Evolutionary conservation across 768 basidiomycete genomes (phyloP).

Genomic region (Tylopilus rubrobrunneus): DNA sequence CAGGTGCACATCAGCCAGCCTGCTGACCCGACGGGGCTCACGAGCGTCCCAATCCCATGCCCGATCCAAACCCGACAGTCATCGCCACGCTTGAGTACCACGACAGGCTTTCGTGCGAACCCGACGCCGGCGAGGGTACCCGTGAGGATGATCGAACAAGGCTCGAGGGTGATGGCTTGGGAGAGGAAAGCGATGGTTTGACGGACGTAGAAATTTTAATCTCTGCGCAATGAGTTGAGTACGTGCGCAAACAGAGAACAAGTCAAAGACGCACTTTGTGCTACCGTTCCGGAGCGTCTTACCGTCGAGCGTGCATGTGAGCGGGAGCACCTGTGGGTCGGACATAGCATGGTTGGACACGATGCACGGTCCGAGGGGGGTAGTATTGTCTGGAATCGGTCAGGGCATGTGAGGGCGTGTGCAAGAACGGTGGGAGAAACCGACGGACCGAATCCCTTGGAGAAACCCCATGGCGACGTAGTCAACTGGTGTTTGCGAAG

Average conservation of each 20-base stretch:
- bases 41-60: conserved; percentile 71
- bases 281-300: conserved; percentile 68
- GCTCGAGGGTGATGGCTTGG: conserved; percentile 78
- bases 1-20: conserved; percentile 78
- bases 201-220: conserved; percentile 77
- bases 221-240: conserved; percentile 36
- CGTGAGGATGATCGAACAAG: conserved; percentile 80
- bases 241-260: background rate
- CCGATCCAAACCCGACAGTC: conserved; percentile 65
- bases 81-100: conserved; percentile 74
- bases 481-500: conserved; percentile 79
- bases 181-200: conserved; percentile 79
- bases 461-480: conserved; percentile 84
- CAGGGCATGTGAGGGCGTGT: background rate
- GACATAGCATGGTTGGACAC: conserved; percentile 61
- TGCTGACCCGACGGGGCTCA: conserved; percentile 69
- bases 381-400: conserved; percentile 31
- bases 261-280: conserved; percentile 48
- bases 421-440: background rate
- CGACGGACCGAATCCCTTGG: conserved; percentile 74
- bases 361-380: conserved; percentile 77
- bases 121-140: conserved; percentile 83
- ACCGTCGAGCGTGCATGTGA: conserved; percentile 68
- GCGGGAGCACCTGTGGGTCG: conserved; percentile 60
- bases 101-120: conserved; percentile 65